A percentile compares a stretch with the other conserved stretches of the same genome.
These are phyloP conservation scores for Saksenaea vasiformis DNA, from an alignment of 371 early-diverging fungal species.

Conservation along the genomic window DNA sequence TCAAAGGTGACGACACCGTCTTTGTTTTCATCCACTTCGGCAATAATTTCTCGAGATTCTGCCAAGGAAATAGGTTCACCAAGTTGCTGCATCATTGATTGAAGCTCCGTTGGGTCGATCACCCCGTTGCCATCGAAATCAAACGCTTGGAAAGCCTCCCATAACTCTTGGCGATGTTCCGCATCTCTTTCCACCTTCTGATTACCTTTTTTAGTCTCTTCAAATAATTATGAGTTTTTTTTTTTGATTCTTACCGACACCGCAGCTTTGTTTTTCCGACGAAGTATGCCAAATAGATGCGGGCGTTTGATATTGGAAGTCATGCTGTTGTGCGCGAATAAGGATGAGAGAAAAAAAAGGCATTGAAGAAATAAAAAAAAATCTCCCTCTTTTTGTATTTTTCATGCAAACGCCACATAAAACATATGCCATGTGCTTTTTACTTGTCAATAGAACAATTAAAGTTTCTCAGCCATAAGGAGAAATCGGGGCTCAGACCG, in stretches of 20 bases:
- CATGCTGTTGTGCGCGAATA: too few species aligned
- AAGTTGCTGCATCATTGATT: conserved; percentile 67
- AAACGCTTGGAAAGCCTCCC: conserved; percentile 60
- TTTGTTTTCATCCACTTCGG: conserved; percentile 69
- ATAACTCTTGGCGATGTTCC: conserved; percentile 18
- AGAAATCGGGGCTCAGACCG: neutral
- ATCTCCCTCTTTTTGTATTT: neutral
- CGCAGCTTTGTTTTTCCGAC: neutral
- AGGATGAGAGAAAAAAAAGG: neutral
- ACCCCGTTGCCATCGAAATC: conserved; percentile 64
- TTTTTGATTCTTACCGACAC: neutral
- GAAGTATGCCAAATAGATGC: neutral
- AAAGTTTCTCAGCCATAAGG: neutral
- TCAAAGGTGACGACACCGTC: conserved; percentile 81
- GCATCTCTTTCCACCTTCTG: too few species aligned
- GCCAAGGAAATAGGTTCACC: conserved; percentile 26
- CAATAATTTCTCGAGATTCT: conserved; percentile 45
- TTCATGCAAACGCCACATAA: neutral
- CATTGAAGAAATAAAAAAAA: neutral
- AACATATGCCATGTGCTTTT: too few species aligned
- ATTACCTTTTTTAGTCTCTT: too few species aligned
- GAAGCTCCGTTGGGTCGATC: conserved; percentile 60
- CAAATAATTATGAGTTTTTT: too few species aligned
- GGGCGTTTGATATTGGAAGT: neutral
- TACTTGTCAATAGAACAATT: neutral